Evolutionary conservation across 2,329 filamentous ascomycete genomes (phyloP).

Genomic region (Ophiocordyceps unilateralis): DNA sequence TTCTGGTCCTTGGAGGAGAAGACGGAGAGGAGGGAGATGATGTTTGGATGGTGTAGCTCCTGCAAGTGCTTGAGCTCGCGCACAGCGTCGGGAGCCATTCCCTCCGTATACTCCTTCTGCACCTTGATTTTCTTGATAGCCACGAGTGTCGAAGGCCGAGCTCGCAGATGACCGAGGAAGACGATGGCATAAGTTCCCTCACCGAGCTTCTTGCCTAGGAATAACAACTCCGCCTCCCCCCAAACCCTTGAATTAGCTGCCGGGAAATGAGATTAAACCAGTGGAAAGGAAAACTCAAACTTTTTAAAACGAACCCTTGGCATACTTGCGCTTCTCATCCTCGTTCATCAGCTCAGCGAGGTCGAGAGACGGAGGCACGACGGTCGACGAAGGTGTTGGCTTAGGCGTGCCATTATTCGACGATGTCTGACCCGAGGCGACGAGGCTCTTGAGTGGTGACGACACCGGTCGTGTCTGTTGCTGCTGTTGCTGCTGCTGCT

Average conservation of each 20-base stretch:
- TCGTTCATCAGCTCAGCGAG: conserved; percentile 71
- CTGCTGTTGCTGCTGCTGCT: too few relatives aligned
- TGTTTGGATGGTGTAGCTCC: conserved; percentile 87
- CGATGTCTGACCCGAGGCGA: conserved; percentile 19
- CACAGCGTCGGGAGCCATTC: conserved; percentile 84
- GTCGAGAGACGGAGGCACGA: conserved; percentile 28
- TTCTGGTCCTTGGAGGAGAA: conserved; percentile 96
- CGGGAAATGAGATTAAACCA: too few relatives aligned
- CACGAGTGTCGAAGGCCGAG: conserved; percentile 55
- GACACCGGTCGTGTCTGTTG: conserved; percentile 15
- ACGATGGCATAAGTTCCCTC: conserved; percentile 96
- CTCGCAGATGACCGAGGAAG: conserved; percentile 67
- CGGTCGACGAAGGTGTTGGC: conserved; percentile 7
- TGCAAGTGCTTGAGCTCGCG: conserved; percentile 92
- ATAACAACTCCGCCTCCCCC: too few relatives aligned
- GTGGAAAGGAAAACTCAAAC: neutral
- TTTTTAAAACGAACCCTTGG: conserved; percentile 46
- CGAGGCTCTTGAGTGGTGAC: conserved; percentile 25
- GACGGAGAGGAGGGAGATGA: conserved; percentile 81
- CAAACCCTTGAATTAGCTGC: too few relatives aligned
- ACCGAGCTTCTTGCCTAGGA: conserved; percentile 79
- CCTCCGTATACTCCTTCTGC: conserved; percentile 72
- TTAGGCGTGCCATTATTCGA: conserved; percentile 23
- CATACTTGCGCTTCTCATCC: conserved; percentile 71
- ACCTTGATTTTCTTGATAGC: conserved; percentile 91